Base-by-base conservation (phyloP, 371 early-diverging fungal species). In the Mortierella polycephala region DNA sequence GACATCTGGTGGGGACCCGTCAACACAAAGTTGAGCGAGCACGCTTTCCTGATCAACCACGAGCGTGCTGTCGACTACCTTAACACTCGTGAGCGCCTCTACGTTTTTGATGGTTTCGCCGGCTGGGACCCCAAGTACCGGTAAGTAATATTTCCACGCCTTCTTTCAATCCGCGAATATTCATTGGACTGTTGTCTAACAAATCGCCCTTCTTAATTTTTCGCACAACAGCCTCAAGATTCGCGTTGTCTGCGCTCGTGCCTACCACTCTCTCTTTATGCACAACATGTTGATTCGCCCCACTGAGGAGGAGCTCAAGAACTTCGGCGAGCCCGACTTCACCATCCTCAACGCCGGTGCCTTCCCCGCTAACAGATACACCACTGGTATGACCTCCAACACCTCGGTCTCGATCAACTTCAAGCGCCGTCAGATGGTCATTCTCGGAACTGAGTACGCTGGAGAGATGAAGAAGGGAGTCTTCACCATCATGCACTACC, bases 381-480 rank as follows among this genome's bases (percentile, higher is more conserved):
- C 96, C 71, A 93, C 92, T 47, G 98, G 98, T 57, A 96, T 98
- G 96, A 96, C 96, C 60, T 95, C 95, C 54, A 89, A 91, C 68
- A 98, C 98, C 60, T 92, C 92, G 50, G 91, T 98, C 55, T 87
- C 96, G 14, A 84, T 98, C 83, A 93, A 93, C 88, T 98, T 98
- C 79, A 91, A 92, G 71, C 84, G 84, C 41, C 72, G 76, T 39
- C 88, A 89, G 71, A 86, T 90, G 86, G 96, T 98, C 64, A 96
- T 98, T 71, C 91, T 98, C 55, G 98, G 98, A 66, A 95, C 97
- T 67, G 94, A 96, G 83, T 98, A 98, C 81, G 98, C 98, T 66
- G 98, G 98, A 79, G 98, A 98, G 86, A 98, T 98, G 98, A 98
- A 97, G 88, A 98, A 98, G 90, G 98, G 98, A 66, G 85, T 89